A percentile compares a stretch with the other conserved stretches of the same genome.
phyloP scores from a whole-genome alignment of 441 rosid species.

The Euphorbia celastroides region DNA sequence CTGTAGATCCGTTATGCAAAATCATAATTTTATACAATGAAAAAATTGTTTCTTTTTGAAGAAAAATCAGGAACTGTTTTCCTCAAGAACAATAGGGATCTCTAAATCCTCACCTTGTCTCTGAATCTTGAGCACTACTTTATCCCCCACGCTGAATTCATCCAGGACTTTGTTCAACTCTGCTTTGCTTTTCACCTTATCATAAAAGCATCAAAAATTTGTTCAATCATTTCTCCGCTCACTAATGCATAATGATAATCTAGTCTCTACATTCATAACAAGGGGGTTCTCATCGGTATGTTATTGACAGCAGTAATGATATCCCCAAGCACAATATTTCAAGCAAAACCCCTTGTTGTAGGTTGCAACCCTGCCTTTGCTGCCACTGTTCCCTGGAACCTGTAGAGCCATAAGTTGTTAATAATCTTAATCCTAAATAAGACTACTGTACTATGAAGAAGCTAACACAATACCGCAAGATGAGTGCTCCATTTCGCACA shows the following conservation, averaged over 20 bases:
- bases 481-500: constrained; percentile 84
- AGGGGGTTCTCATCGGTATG: constrained; percentile 47
- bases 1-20: too few species aligned
- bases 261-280: neutral
- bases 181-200: constrained; percentile 80
- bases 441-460: neutral
- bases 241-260: neutral
- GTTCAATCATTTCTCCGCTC: too few species aligned
- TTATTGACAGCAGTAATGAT: constrained; percentile 64
- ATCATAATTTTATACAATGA: too few species aligned
- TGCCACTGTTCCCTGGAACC: constrained; percentile 74
- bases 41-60: too few species aligned
- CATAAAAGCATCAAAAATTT: too few species aligned
- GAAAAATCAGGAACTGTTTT: constrained; percentile 42
- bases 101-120: constrained; percentile 61
- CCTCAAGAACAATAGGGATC: constrained; percentile 58
- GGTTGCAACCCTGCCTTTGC: constrained; percentile 75
- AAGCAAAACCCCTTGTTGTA: constrained; percentile 80
- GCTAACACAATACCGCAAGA: constrained; percentile 50
- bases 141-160: constrained; percentile 73
- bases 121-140: constrained; percentile 54
- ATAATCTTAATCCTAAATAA: neutral
- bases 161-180: constrained; percentile 67
- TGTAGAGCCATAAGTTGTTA: constrained; percentile 18
- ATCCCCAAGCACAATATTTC: constrained; percentile 83